Evolutionary conservation across 2,329 filamentous ascomycete genomes (phyloP), one percentile per base, ranked within the genome.

Genomic region (Xylariaceae sp.): DNA sequence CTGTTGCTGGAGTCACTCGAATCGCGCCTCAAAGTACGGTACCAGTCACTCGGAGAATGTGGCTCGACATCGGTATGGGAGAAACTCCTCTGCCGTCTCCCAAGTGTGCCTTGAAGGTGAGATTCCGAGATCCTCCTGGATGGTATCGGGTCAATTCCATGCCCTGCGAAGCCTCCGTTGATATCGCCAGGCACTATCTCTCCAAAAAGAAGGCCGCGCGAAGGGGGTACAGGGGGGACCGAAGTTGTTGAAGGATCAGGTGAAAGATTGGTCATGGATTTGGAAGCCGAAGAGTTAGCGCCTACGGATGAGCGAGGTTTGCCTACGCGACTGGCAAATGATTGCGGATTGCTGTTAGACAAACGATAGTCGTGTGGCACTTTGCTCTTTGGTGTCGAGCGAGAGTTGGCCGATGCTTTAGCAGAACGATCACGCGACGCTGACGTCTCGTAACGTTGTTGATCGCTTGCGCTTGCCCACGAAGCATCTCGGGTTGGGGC

Each of bases 91-190:
- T 76, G 74, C 55, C 79, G 76, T 42, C 64, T 54, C 45, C 66
- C 62, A 53, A 67, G 72, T 51, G 77, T 69, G 57, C 76, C 77
- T 54, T 78, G 75, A 56, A 87, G 68, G 63, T 77, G 83, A n/a
- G 87, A 85, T 62, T 91, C 88, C 39, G 87, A 89, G 18, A 84
- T 85, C 66, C 85, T 78, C 55, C 85, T 75, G 52, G 75, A 73
- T 44, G 77, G 71, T 44, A 71, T 61, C 32, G 68, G 66, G 52
- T 78, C 72, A 55, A 87, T 86, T 45, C 84, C 85, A 69, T 82
- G 83, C 5, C 81, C 83, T 45, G 75, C 71, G 43, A 76, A 71
- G 17, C 73, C 67, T 22, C 74, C 63, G 57, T 80, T 74, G 59
- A 74, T 75, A 57, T 81, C 75, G 35, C 81, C 74, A n/a, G 81